Percentiles rank a stretch among this genome's conserved stretches.
Conservation (phyloP, 495 filamentous ascomycete species). For the Podospora sp. region DNA sequence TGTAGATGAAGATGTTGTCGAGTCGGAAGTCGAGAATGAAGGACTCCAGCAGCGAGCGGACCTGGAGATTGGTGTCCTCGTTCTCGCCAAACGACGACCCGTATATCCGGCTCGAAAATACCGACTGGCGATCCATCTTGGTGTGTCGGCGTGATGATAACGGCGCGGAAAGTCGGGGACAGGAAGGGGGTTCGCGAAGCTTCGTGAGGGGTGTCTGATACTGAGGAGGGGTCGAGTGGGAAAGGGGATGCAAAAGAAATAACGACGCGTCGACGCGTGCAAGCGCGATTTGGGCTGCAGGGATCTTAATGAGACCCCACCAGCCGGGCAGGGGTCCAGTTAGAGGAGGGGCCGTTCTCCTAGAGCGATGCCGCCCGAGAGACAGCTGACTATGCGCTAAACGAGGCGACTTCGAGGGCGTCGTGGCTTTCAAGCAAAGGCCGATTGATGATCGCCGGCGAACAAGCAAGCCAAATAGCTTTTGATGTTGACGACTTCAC, state of each 20-base stretch:
- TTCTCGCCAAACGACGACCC: slow-evolving; percentile 50
- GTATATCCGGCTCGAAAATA: slow-evolving; percentile 64
- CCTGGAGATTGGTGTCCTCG: slow-evolving; percentile 58
- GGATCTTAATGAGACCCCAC: slow-evolving; percentile 35
- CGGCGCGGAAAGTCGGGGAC: background rate
- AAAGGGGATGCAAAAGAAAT: slow-evolving; percentile 21
- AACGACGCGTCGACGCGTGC: slow-evolving; percentile 28
- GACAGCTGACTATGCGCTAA: background rate
- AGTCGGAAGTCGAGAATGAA: slow-evolving; percentile 95
- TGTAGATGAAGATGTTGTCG: slow-evolving; percentile 96
- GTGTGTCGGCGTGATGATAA: background rate
- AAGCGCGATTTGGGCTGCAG: slow-evolving; percentile 32
- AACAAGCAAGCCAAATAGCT: background rate
- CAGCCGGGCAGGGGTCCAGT: background rate
- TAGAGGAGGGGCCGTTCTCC: background rate
- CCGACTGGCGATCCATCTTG: slow-evolving; percentile 87
- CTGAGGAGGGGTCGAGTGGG: slow-evolving; percentile 12
- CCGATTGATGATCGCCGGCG: background rate
- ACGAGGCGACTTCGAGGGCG: slow-evolving; percentile 1
- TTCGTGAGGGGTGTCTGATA: slow-evolving; percentile 12
- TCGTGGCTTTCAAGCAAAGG: slow-evolving; percentile 9
- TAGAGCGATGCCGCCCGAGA: slow-evolving; percentile 1
- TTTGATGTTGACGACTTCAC: background rate
- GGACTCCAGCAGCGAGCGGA: slow-evolving; percentile 66
- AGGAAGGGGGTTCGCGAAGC: background rate